phyloP scores from a whole-genome alignment of 192 early-diverging fungal genomes.

The Umbelopsis sp. region DNA sequence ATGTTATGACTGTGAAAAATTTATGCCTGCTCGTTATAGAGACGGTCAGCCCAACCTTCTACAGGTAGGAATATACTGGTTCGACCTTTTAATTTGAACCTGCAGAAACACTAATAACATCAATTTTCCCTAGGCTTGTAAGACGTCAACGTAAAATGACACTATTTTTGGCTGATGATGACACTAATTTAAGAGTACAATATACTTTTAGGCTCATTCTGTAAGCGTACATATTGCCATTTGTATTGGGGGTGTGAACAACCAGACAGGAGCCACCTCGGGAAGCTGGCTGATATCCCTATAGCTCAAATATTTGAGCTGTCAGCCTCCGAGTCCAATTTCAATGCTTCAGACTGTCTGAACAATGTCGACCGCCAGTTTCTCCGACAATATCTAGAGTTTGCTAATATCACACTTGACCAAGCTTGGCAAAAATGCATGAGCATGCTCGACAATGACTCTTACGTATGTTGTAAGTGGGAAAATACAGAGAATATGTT shows the following conservation, averaged over 20 bases:
- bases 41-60: not conserved
- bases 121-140: not conserved
- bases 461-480: not conserved
- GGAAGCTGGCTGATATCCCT: not conserved
- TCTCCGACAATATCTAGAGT: not conserved
- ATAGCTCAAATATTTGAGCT: constrained; percentile 6
- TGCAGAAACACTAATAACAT: no score
- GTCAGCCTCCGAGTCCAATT: constrained; percentile 3
- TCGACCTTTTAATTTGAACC: no score
- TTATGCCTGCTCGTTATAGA: constrained; percentile 11
- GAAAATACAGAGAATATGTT: not conserved
- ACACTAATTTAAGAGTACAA: not conserved
- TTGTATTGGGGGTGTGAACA: constrained; percentile 17
- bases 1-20: constrained; percentile 11
- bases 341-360: constrained; percentile 10
- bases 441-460: constrained; percentile 1
- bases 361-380: constrained; percentile 11
- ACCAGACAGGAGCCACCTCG: constrained; percentile 7
- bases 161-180: not conserved
- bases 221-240: constrained; percentile 12
- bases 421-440: constrained; percentile 4
- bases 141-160: not conserved
- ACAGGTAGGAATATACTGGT: not conserved
- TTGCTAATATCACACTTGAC: not conserved
- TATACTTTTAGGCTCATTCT: constrained; percentile 12